phyloP scores from a whole-genome alignment of 73 alveolate species.

The Paramecium pentaurelia region DNA sequence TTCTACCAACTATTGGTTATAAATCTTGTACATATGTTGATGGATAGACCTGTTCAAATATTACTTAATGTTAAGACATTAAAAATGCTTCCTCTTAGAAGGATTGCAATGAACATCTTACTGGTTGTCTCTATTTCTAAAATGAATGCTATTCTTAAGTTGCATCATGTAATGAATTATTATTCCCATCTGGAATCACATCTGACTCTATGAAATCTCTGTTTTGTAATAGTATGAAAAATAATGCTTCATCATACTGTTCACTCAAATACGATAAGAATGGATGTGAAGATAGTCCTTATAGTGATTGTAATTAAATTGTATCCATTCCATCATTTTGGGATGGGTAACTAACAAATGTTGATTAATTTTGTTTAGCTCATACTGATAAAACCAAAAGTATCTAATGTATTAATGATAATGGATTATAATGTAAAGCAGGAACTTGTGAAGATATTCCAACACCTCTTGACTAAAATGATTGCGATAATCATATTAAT shows the following conservation, averaged over 20 bases:
- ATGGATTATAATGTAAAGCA: neutral
- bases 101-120: neutral
- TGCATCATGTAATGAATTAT: neutral
- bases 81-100: neutral
- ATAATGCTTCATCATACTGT: neutral
- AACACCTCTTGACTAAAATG: neutral
- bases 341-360: neutral
- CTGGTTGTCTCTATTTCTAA: neutral
- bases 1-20: neutral
- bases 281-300: neutral
- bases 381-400: neutral
- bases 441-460: neutral
- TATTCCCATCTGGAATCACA: neutral
- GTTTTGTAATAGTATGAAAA: neutral
- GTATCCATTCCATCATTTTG: neutral
- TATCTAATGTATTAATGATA: neutral
- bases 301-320: neutral
- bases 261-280: neutral
- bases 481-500: neutral
- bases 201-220: neutral
- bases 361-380: neutral
- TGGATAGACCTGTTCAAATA: neutral
- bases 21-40: neutral
- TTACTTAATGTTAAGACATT: neutral
- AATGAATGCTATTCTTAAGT: neutral